phyloP scores from a whole-genome alignment of 1,284 basidiomycete species.

The Phellopilus nigrolimitatus region DNA sequence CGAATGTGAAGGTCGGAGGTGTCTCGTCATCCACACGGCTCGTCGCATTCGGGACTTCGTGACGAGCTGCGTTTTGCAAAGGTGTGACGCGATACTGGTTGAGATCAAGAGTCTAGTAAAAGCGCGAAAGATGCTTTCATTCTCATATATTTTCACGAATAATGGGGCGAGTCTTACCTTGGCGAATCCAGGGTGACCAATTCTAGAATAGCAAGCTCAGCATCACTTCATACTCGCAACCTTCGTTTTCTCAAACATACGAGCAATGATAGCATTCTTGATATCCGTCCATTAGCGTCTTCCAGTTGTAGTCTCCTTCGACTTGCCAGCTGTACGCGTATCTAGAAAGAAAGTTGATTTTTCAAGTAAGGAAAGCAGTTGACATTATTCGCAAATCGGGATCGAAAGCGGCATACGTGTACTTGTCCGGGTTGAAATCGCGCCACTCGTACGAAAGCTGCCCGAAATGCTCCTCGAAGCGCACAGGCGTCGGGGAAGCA shows the following conservation, averaged over 20 bases:
- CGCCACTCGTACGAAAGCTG: conserved; percentile 14
- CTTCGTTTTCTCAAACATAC: background rate
- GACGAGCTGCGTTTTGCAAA: conserved; percentile 23
- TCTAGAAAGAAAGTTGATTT: background rate
- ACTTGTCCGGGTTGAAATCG: conserved; percentile 15
- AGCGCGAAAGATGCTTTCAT: background rate
- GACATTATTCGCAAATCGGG: too few relatives aligned
- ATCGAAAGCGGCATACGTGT: conserved; percentile 10
- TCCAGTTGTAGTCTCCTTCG: conserved; percentile 21
- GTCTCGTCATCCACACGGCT: conserved; percentile 3
- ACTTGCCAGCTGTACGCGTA: conserved; percentile 18
- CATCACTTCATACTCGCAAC: background rate
- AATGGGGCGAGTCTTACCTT: conserved; percentile 7
- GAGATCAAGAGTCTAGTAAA: conserved; percentile 23
- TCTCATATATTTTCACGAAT: background rate
- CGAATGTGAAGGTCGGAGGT: conserved; percentile 23
- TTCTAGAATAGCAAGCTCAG: conserved; percentile 3
- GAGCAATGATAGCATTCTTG: conserved; percentile 28
- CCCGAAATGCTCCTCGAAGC: conserved; percentile 25
- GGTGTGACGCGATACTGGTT: conserved; percentile 25
- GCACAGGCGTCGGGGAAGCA: conserved; percentile 21
- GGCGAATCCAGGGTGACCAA: conserved; percentile 27
- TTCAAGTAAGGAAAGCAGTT: background rate
- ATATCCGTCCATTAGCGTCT: conserved; percentile 27
- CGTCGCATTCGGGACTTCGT: conserved; percentile 20